Evolutionary conservation across 768 basidiomycete genomes (phyloP).

Genomic region (Kondoa malvinella): DNA sequence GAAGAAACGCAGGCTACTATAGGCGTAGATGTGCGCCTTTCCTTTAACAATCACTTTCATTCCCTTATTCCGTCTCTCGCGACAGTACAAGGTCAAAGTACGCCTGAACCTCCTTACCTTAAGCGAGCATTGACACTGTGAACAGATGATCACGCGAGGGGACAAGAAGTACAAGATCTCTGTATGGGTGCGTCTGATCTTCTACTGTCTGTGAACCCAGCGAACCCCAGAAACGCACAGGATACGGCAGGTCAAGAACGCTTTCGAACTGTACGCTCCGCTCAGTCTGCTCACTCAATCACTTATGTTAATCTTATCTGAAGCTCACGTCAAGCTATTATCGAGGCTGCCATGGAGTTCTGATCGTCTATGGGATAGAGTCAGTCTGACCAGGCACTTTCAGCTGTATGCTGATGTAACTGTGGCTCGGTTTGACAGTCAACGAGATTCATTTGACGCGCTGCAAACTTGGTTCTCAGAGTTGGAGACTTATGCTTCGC

Average conservation of each 20-base stretch:
- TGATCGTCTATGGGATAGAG: slow-evolving; percentile 52
- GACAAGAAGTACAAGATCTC: slow-evolving; percentile 50
- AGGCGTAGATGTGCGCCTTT: slow-evolving; percentile 32
- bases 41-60: slow-evolving; percentile 34
- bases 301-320: neutral
- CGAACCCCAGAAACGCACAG: slow-evolving; percentile 34
- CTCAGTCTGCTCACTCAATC: neutral
- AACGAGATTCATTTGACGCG: slow-evolving; percentile 75
- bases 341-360: slow-evolving; percentile 42
- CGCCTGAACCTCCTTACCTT: too few relatives aligned
- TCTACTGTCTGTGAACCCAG: neutral
- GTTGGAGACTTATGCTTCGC: slow-evolving; percentile 58
- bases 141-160: slow-evolving; percentile 31
- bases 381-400: neutral
- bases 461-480: slow-evolving; percentile 65
- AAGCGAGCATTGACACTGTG: too few relatives aligned
- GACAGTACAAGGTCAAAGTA: too few relatives aligned
- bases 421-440: neutral
- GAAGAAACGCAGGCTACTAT: slow-evolving; percentile 61
- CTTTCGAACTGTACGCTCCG: slow-evolving; percentile 39
- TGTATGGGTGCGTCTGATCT: slow-evolving; percentile 79
- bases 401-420: neutral
- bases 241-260: slow-evolving; percentile 95
- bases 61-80: slow-evolving; percentile 34
- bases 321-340: slow-evolving; percentile 94